Evolutionary conservation across 345 rosid genomes (phyloP), one percentile per base, ranked within the genome.

Genomic region (Aegle marmelos): DNA sequence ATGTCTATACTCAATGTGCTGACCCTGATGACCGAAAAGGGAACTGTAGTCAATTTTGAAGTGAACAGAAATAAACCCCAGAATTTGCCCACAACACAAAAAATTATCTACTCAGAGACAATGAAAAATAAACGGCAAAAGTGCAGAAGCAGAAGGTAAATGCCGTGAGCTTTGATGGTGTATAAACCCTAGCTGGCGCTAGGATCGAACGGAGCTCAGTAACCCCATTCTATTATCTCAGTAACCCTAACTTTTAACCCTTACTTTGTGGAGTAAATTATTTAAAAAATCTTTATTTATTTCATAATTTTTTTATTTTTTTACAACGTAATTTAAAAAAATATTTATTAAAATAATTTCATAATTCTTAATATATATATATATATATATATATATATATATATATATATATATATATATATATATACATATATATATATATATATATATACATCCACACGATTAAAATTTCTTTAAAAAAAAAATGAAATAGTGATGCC

Each of bases 201-300:
- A 0, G 19, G 57, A 5, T 19, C 22, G 57, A 53, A 17, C 17
- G 0, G 22, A 50, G 22, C 56, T 50, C 4, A 16, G 21, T 16
- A 0, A 6, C 22, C 56, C 56, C 56, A 4, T 0, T 5, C 22
- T 1, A 53, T 17, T 5, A 4, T 17, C 0, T 17, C 22, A 53
- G 22, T 5, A 70, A 50, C 45, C 36, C 68, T 11, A 16, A 3
- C 17, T 45, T 9, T 39, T 8, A 37, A 37, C 41, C 41, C 11
- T 8, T 9, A 2, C 41, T 3, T 39, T 39, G 48, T 9, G 48
- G 48, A 10, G 14, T 45, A 45, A 4, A 45, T 11, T 45, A 2
- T 11, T 11, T 11, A 45, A 11, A 45, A 13, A 2, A 11, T 13
- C 0, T 45, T 45, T 45, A 45, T 45, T 9, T 41, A 10, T 10